Conservation (phyloP, 164 flowering plant genomes). For the Paratinospora sagittata region DNA sequence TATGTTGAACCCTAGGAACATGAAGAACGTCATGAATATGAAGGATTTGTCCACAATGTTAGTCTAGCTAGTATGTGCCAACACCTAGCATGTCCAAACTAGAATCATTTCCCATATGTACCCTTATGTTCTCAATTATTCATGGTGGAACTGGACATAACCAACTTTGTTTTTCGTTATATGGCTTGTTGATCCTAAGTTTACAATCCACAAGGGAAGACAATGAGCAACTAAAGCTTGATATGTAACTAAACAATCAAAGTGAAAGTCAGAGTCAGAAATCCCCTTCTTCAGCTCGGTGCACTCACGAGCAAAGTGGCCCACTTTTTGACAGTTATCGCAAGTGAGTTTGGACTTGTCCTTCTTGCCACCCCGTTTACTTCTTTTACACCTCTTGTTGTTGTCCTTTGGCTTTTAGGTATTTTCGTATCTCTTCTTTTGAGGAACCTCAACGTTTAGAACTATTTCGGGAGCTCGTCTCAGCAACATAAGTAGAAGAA, state of each 20-base stretch:
- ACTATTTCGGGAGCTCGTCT: no score
- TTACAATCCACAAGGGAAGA: conserved; percentile 7
- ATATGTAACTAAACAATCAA: not conserved
- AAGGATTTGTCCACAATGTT: not conserved
- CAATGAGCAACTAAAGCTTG: conserved; percentile 10
- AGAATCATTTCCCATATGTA: not conserved
- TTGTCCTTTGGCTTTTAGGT: no score
- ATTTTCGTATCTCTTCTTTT: no score
- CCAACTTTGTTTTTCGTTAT: not conserved
- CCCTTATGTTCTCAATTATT: not conserved
- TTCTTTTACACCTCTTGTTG: no score
- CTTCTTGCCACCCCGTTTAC: not conserved
- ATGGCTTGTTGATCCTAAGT: conserved; percentile 13
- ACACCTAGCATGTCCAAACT: not conserved
- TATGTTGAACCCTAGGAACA: conserved; percentile 4
- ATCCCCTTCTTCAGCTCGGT: conserved; percentile 1
- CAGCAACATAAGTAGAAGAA: no score
- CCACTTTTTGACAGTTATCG: not conserved
- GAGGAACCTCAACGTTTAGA: no score
- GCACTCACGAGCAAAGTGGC: conserved; percentile 13
- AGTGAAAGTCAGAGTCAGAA: not conserved
- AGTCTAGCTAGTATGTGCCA: not conserved
- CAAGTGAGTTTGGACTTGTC: conserved; percentile 1
- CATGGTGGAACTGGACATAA: not conserved
- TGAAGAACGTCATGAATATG: conserved; percentile 7